Conservation (phyloP, 257 asterid genomes). For the Lavandula angustifolia region DNA sequence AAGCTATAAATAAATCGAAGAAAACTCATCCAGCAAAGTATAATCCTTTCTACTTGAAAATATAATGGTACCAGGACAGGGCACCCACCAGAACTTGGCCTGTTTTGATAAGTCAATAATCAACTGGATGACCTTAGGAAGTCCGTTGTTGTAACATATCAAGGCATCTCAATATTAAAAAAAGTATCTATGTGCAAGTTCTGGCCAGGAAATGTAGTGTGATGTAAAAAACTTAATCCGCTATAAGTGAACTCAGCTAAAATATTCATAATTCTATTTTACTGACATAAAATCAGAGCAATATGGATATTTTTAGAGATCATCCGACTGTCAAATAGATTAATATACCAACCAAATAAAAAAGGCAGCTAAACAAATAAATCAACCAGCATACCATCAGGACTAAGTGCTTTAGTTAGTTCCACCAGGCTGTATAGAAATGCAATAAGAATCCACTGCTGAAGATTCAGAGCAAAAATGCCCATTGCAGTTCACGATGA, state of each 20-base stretch:
- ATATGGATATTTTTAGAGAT: background rate
- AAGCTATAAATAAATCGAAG: too few relatives aligned
- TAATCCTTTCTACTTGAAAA: too few relatives aligned
- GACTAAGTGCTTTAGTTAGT: slow-evolving; percentile 59
- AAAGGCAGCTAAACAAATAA: slow-evolving; percentile 7
- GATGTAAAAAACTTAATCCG: too few relatives aligned
- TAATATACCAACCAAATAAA: background rate
- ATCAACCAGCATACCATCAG: slow-evolving; percentile 57
- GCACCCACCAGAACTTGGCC: too few relatives aligned
- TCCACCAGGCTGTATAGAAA: slow-evolving; percentile 44
- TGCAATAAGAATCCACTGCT: slow-evolving; percentile 46
- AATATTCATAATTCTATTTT: too few relatives aligned
- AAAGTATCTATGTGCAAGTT: too few relatives aligned
- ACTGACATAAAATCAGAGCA: background rate
- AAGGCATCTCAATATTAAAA: too few relatives aligned
- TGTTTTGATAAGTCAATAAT: slow-evolving; percentile 16
- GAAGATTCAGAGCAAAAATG: slow-evolving; percentile 43
- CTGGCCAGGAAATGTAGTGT: too few relatives aligned
- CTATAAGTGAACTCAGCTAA: too few relatives aligned
- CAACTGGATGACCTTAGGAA: slow-evolving; percentile 9
- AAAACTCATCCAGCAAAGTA: too few relatives aligned
- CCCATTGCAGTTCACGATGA: slow-evolving; percentile 53
- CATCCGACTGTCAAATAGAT: slow-evolving; percentile 18
- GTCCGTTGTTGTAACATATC: background rate
- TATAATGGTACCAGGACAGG: too few relatives aligned